Percentiles rank a stretch among this genome's conserved stretches.
Evolutionary conservation across 140 eudicot species (phyloP).

Genomic region (Anethum foeniculum): DNA sequence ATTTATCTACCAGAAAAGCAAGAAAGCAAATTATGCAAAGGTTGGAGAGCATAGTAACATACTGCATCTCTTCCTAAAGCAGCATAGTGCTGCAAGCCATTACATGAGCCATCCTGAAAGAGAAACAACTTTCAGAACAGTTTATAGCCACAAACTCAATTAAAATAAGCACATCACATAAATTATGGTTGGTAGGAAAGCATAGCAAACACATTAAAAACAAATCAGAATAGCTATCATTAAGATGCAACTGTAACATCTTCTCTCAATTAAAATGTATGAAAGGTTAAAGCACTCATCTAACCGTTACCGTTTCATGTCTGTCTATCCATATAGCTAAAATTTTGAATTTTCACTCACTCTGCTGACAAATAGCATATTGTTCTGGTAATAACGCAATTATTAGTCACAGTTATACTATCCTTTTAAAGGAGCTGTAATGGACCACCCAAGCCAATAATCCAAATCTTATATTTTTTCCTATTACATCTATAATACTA

Average conservation of each 20-base stretch:
- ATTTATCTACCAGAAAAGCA: slow-evolving; percentile 2
- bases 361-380: background rate
- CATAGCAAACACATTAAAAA: background rate
- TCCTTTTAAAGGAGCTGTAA: slow-evolving; percentile 6
- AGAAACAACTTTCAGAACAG: slow-evolving; percentile 7
- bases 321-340: background rate
- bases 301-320: background rate
- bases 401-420: background rate
- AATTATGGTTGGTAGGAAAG: background rate
- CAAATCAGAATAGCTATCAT: no score
- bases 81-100: slow-evolving; percentile 98
- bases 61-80: slow-evolving; percentile 94
- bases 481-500: no score
- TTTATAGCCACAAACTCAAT: background rate
- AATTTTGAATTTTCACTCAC: background rate
- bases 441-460: background rate
- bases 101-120: slow-evolving; percentile 92
- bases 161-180: background rate
- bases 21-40: background rate
- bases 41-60: slow-evolving; percentile 25
- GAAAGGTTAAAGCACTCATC: background rate
- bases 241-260: background rate
- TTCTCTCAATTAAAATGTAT: background rate
- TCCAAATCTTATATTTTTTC: background rate
- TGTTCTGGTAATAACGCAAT: background rate